Base-by-base conservation (phyloP, 495 filamentous ascomycete species). In the Neurospora sp. region DNA sequence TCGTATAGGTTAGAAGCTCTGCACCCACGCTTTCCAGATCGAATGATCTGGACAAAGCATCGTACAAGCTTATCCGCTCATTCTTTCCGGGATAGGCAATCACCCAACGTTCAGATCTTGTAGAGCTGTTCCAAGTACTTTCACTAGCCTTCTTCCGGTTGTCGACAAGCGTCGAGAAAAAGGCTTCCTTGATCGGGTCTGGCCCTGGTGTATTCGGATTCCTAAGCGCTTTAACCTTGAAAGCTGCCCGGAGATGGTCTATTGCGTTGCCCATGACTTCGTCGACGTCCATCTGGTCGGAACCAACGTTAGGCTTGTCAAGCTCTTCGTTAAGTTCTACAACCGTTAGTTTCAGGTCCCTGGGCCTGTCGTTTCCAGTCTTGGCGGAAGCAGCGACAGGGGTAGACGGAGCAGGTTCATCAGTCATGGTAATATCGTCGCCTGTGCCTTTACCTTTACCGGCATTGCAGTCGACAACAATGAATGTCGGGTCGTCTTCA, bases 261-360 rank as follows among this genome's bases (percentile, higher is more conserved):
- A 96, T 87, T 31, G 96, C 90, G 78, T 96, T 94, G 45, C 93
- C 93, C 79, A 97, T 94, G 44, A 97, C 94, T 79, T 99, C 96
- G 10, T 92, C 94, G 8, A 97, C 96, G 83, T 99, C 96, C 83
- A 98, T 95, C 77, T 94, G 84, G 12, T 82, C 82, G 3, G 84
- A 83, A 14, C 84, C 84, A 35, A 83, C 79, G 68, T 84, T 81
- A 3, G 82, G 81, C 68, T 83, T 80, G 74, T 85, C 79, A 6
- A 86, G 77, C 6, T 83, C 80, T 10, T 75, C 76, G 1, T 78
- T 78, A n/a, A 85, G 77, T 70, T 84, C 79, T n/a, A 84, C 82
- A 17, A 86, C 74, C 16, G 77, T 78, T 39, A 74, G 74, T 48
- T 79, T 77, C 2, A 74, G 75, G 10, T 77, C 73, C 74, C 78